Evolutionary conservation across 176 grass and related monocot species (phyloP), one percentile per base, ranked within the genome.

Genomic region (Eleusine indica): DNA sequence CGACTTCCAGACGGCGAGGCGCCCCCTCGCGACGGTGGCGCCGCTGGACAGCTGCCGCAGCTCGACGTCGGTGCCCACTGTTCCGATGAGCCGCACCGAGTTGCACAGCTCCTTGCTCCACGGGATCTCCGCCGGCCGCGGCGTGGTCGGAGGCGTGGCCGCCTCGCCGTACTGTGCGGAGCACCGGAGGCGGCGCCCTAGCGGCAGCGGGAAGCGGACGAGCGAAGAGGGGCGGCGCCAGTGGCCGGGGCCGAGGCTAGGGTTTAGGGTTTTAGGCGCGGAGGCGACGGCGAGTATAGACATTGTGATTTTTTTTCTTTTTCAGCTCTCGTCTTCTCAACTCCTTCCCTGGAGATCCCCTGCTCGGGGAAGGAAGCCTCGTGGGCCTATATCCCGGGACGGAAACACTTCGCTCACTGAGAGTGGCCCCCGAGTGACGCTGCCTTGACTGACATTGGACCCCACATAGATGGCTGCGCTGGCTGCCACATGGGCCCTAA

Each of bases 71-170:
- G 91, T 80, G 16, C 91, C 93, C 25, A 96, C 89, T 28, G 83
- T 94, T 13, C 96, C 96, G 11, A 99, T 99, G 3, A 99, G 77
- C 40, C 80, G 87, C 37, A 94, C 89, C 44, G 86, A 91, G 81
- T 99, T 99, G 70, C 85, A 80, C 16, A 96, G 75, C 0, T 94
- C 96, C 91, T 57, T 93, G 86, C 85, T 94, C 96, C 96, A 96
- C 5, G 85, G 70, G 16, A 96, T 86, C 85, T 90, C 93, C 15
- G 86, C 77, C 7, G 96, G 93, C 66, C 85, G 80, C 29, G 85
- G 83, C 44, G 82, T 86, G 61, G 66, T 64, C 42, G 47, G 66
- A 12, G 51, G 51, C 22, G 79, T 61, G 29, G 73, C 75, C 15
- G 88, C 68, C 42, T 86, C 80, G 18, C 75, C 32, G 70, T 80